Evolutionary conservation across 768 basidiomycete genomes (phyloP).

Genomic region (Mycena chlorophos): DNA sequence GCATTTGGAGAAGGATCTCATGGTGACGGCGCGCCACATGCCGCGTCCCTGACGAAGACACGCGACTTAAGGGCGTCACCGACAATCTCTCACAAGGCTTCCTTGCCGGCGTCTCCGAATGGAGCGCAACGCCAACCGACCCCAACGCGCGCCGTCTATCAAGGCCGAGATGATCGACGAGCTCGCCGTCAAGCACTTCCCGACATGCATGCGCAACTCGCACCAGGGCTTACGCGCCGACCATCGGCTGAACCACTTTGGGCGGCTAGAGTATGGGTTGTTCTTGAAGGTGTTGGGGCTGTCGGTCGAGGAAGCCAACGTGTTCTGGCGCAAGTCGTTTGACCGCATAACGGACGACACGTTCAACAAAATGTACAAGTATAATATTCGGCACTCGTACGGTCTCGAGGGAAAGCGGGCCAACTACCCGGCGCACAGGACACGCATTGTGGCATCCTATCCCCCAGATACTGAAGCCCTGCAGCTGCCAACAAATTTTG

Average conservation of each 20-base stretch:
- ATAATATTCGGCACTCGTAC: conserved; percentile 94
- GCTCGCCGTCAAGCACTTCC: conserved; percentile 85
- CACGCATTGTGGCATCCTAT: conserved; percentile 48
- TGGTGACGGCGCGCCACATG: conserved; percentile 86
- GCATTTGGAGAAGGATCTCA: conserved; percentile 69
- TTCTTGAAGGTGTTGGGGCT: conserved; percentile 96
- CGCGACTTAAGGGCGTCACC: conserved; percentile 83
- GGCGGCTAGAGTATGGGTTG: conserved; percentile 85
- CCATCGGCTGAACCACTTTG: conserved; percentile 90
- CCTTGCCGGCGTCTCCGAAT: conserved; percentile 87
- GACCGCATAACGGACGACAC: conserved; percentile 82
- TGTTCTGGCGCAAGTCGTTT: conserved; percentile 92
- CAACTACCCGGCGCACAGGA: conserved; percentile 92
- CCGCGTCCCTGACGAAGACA: conserved; percentile 94
- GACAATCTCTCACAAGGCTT: conserved; percentile 93
- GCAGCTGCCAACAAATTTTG: conserved; percentile 88
- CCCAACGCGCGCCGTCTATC: conserved; percentile 61
- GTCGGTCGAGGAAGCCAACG: conserved; percentile 89
- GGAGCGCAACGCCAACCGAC: conserved; percentile 57
- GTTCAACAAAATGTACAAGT: conserved; percentile 97
- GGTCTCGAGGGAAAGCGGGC: conserved; percentile 93
- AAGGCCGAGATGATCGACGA: conserved; percentile 95
- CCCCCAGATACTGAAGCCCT: background rate
- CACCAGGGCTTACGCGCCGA: conserved; percentile 78
- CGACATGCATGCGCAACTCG: conserved; percentile 90